Conservation (phyloP, 1,284 basidiomycete genomes). For the Calocybe gambosa region DNA sequence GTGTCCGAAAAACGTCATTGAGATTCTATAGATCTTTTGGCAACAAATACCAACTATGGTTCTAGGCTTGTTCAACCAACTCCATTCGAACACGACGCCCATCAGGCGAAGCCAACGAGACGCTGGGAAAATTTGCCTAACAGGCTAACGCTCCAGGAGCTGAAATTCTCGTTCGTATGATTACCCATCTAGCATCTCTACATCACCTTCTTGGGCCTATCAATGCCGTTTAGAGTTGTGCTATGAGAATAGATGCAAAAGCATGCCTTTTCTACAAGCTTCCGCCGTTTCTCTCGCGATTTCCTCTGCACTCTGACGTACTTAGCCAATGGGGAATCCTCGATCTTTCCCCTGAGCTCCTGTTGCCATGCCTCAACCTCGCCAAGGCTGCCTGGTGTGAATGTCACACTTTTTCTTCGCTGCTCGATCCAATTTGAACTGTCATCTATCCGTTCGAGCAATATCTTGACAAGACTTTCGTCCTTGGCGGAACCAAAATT, state of each 20-base stretch:
- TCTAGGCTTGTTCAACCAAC: neutral
- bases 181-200: slow-evolving; percentile 56
- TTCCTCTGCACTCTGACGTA: slow-evolving; percentile 80
- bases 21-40: neutral
- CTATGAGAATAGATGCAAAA: slow-evolving; percentile 1
- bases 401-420: slow-evolving; percentile 60
- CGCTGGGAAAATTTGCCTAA: neutral
- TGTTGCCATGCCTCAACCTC: slow-evolving; percentile 74
- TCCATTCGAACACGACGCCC: neutral
- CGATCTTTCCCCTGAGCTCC: slow-evolving; percentile 51
- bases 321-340: slow-evolving; percentile 73
- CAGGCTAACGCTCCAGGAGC: neutral
- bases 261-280: slow-evolving; percentile 69
- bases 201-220: slow-evolving; percentile 63
- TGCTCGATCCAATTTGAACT: slow-evolving; percentile 74
- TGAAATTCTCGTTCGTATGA: neutral
- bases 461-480: slow-evolving; percentile 54
- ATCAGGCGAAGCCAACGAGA: neutral
- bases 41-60: neutral
- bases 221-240: slow-evolving; percentile 12
- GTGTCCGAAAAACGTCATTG: neutral
- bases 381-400: slow-evolving; percentile 64
- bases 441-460: slow-evolving; percentile 83
- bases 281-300: slow-evolving; percentile 69
- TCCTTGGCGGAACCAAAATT: slow-evolving; percentile 43